Evolutionary conservation across 2,329 filamentous ascomycete species (phyloP).

Genomic region (Neoascochyta sp.): DNA sequence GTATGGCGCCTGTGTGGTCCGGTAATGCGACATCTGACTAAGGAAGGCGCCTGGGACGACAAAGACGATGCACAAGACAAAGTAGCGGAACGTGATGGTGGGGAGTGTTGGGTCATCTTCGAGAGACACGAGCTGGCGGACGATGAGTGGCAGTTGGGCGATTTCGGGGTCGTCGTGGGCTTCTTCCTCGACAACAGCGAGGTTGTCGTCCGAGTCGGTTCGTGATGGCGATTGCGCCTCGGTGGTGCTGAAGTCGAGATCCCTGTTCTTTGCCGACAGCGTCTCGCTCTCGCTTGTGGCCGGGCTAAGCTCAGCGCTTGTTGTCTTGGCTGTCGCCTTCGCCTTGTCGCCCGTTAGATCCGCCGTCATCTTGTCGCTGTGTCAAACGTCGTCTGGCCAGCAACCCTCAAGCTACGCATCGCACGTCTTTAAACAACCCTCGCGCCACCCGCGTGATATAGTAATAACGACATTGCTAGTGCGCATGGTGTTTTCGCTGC

Average conservation of each 20-base stretch:
- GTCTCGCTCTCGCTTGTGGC: conserved; percentile 7
- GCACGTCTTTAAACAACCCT: too few relatives aligned
- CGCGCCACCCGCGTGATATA: too few relatives aligned
- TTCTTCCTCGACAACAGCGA: conserved; percentile 12
- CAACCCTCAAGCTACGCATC: too few relatives aligned
- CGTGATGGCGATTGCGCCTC: conserved; percentile 3
- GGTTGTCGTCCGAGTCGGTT: conserved; percentile 8
- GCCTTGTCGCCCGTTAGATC: conserved; percentile 11
- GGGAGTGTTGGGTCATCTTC: conserved; percentile 55
- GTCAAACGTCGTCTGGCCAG: too few relatives aligned
- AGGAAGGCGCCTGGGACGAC: conserved; percentile 57
- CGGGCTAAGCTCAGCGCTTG: conserved; percentile 12
- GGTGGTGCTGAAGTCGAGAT: conserved; percentile 1
- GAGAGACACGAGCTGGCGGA: conserved; percentile 56
- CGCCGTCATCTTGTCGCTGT: conserved; percentile 6
- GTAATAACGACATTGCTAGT: too few relatives aligned
- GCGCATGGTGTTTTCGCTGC: too few relatives aligned
- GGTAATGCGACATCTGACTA: conserved; percentile 54
- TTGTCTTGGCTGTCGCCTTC: conserved; percentile 6
- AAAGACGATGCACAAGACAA: conserved; percentile 54
- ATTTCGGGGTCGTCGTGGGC: conserved; percentile 25
- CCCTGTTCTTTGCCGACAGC: conserved; percentile 3
- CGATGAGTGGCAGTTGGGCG: conserved; percentile 52
- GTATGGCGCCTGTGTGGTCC: conserved; percentile 57
- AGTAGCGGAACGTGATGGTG: conserved; percentile 59